A percentile compares a stretch with the other conserved stretches of the same genome.
These are phyloP conservation scores for Nicotiana paniculata DNA, from an alignment of 257 asterid species.

Conservation along the genomic window DNA sequence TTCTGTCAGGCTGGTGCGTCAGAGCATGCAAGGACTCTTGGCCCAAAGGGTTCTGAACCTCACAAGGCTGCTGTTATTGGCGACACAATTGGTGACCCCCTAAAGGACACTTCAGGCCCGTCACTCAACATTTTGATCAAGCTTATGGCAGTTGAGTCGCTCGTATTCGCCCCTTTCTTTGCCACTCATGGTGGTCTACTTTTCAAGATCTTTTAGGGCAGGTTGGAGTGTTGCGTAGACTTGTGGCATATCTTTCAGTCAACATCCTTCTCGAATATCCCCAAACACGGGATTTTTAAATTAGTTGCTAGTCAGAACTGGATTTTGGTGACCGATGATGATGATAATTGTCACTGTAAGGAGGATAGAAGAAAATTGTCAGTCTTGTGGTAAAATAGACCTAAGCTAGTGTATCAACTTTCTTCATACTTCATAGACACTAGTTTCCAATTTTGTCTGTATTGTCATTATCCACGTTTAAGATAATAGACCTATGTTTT, in stretches of 20 bases:
- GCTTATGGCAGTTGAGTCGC: constrained; percentile 50
- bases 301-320: background rate
- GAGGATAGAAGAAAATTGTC: background rate
- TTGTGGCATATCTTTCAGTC: background rate
- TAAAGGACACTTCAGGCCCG: constrained; percentile 48
- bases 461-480: background rate
- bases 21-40: constrained; percentile 38
- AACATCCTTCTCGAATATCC: background rate
- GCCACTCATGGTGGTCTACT: constrained; percentile 44
- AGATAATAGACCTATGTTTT: background rate
- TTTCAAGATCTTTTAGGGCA: constrained; percentile 26
- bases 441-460: background rate
- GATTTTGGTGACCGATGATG: background rate
- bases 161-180: constrained; percentile 45
- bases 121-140: constrained; percentile 45
- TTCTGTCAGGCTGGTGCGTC: constrained; percentile 43
- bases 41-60: constrained; percentile 48
- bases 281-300: background rate
- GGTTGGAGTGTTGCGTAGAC: background rate
- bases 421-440: constrained; percentile 4
- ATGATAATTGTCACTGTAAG: background rate
- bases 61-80: constrained; percentile 55
- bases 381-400: background rate
- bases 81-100: constrained; percentile 46
- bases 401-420: background rate